Evolutionary conservation across 345 rosid genomes (phyloP).

Genomic region (Carallia pectinifolia): DNA sequence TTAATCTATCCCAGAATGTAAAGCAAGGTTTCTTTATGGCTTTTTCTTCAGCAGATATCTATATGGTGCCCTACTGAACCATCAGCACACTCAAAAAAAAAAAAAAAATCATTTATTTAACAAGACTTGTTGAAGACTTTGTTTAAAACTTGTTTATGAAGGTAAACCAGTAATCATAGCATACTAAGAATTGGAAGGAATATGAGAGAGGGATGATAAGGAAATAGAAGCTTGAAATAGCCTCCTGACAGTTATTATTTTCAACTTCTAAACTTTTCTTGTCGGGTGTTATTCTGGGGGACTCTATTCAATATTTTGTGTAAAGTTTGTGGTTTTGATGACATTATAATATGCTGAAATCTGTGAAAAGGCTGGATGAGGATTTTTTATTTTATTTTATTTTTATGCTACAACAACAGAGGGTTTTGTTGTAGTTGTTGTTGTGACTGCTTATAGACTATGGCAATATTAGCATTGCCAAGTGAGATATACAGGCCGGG

Average conservation of each 20-base stretch:
- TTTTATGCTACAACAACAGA: no score
- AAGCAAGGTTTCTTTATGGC: neutral
- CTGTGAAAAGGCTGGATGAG: neutral
- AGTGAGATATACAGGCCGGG: neutral
- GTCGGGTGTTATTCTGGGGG: neutral
- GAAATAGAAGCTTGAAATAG: neutral
- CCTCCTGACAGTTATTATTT: neutral
- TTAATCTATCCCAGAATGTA: neutral
- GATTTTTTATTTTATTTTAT: neutral
- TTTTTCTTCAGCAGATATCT: neutral
- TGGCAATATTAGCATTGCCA: neutral
- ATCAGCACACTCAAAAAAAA: no score
- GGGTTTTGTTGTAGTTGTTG: no score
- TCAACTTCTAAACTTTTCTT: slow-evolving; percentile 2
- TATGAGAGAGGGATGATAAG: neutral
- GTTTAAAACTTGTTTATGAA: no score
- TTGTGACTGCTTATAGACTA: neutral
- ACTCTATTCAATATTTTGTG: neutral
- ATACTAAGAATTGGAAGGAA: neutral
- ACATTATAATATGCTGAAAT: neutral
- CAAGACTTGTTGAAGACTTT: no score
- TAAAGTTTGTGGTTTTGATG: neutral
- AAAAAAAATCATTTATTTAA: no score
- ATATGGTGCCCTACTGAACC: no score
- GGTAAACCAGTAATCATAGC: no score